These are phyloP conservation scores for Xeromyces bisporus DNA, from an alignment of 495 filamentous ascomycete genomes.

Conservation along the genomic window DNA sequence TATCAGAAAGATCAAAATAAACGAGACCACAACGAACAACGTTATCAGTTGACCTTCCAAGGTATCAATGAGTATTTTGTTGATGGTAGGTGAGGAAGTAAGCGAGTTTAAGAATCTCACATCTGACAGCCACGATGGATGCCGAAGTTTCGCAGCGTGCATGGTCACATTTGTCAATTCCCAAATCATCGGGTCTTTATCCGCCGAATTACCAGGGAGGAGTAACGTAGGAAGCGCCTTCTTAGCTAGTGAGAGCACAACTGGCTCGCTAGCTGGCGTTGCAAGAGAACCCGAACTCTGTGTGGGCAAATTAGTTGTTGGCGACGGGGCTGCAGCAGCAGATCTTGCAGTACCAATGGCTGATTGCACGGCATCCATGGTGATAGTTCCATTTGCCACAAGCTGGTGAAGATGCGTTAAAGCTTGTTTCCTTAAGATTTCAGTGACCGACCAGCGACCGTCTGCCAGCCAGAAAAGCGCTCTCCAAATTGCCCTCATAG, in stretches of 20 bases:
- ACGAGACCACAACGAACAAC: slow-evolving; percentile 70
- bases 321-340: too few species aligned
- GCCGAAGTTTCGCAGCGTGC: slow-evolving; percentile 14
- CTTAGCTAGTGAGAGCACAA: slow-evolving; percentile 31
- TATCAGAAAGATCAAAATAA: slow-evolving; percentile 90
- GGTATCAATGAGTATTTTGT: slow-evolving; percentile 64
- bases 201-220: slow-evolving; percentile 21
- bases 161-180: slow-evolving; percentile 10
- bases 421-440: slow-evolving; percentile 11
- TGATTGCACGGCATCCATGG: slow-evolving; percentile 14
- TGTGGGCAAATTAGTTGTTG: slow-evolving; percentile 8
- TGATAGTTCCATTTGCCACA: slow-evolving; percentile 20
- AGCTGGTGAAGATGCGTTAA: slow-evolving; percentile 8
- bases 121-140: slow-evolving; percentile 45
- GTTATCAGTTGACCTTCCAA: slow-evolving; percentile 91
- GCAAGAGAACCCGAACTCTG: slow-evolving; percentile 19
- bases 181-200: slow-evolving; percentile 5
- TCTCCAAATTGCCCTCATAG: slow-evolving; percentile 81
- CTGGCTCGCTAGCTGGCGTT: slow-evolving; percentile 30
- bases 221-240: slow-evolving; percentile 24
- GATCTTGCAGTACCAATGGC: slow-evolving; percentile 11
- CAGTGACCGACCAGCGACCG: slow-evolving; percentile 54
- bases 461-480: slow-evolving; percentile 91
- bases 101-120: slow-evolving; percentile 54
- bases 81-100: slow-evolving; percentile 55